Evolutionary conservation across 345 rosid species (phyloP).

Genomic region (Triadica sebifera): DNA sequence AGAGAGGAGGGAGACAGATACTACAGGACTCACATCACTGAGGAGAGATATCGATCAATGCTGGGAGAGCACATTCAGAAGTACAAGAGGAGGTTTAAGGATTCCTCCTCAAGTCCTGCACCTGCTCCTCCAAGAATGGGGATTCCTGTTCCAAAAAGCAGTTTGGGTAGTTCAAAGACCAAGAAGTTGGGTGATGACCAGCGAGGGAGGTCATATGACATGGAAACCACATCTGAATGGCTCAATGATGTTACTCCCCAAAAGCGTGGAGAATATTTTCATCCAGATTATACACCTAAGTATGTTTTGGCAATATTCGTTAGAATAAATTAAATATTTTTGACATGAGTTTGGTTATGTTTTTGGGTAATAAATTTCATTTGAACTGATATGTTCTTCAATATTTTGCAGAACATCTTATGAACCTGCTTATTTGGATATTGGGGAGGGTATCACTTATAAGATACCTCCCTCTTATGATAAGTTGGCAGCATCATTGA

Average conservation of each 20-base stretch:
- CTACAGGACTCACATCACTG: conserved; percentile 52
- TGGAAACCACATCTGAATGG: conserved; percentile 59
- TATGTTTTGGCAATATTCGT: conserved; percentile 21
- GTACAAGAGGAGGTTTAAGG: conserved; percentile 75
- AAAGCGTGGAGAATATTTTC: conserved; percentile 47
- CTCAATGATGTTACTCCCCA: conserved; percentile 48
- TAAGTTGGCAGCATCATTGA: conserved; percentile 71
- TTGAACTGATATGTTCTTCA: background rate
- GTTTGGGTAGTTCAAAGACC: conserved; percentile 45
- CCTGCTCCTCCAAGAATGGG: conserved; percentile 36
- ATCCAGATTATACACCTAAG: conserved; percentile 55
- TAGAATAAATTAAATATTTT: background rate
- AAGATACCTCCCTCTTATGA: conserved; percentile 88
- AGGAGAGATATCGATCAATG: conserved; percentile 88
- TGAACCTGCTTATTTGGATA: conserved; percentile 92
- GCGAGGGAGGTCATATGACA: conserved; percentile 54
- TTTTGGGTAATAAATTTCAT: no score
- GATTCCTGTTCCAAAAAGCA: conserved; percentile 45
- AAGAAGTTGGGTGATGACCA: conserved; percentile 61
- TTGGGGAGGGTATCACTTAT: conserved; percentile 85
- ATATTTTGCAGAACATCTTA: conserved; percentile 65
- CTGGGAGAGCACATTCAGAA: conserved; percentile 87
- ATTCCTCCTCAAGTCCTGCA: conserved; percentile 43
- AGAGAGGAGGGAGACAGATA: conserved; percentile 60
- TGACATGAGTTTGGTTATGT: background rate